Evolutionary conservation across 345 rosid species (phyloP).

Genomic region (Ceriops tagal): DNA sequence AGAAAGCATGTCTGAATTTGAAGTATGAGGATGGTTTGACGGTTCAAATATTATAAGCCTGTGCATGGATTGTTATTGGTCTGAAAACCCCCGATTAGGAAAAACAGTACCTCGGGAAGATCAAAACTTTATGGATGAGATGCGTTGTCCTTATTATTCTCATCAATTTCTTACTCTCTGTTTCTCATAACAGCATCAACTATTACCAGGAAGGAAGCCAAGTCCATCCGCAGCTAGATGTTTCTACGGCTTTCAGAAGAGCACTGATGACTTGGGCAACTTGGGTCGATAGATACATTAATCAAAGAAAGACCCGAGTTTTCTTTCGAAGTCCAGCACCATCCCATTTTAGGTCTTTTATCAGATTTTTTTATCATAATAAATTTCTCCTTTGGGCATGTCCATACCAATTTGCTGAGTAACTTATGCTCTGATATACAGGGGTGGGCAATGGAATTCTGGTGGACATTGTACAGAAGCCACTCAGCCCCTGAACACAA

Average conservation of each 20-base stretch:
- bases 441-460: conserved; percentile 89
- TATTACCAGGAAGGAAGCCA: conserved; percentile 83
- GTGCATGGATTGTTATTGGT: no score
- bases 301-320: conserved; percentile 63
- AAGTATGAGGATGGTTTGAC: not conserved
- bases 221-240: conserved; percentile 71
- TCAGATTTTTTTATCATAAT: not conserved
- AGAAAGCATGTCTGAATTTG: not conserved
- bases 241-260: conserved; percentile 62
- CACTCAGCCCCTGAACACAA: conserved; percentile 45
- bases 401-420: conserved; percentile 1
- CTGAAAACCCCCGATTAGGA: no score
- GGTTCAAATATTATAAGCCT: not conserved
- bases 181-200: conserved; percentile 49
- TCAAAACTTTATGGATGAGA: no score
- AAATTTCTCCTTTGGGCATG: not conserved
- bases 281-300: conserved; percentile 72
- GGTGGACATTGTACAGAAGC: conserved; percentile 85
- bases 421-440: conserved; percentile 17
- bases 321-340: conserved; percentile 83
- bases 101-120: no score
- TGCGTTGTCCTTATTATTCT: no score
- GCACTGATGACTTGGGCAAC: conserved; percentile 83
- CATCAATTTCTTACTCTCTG: no score
- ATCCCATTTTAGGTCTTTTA: conserved; percentile 81